Conservation (phyloP, 176 grass and related monocot species). For the Olyra latifolia region DNA sequence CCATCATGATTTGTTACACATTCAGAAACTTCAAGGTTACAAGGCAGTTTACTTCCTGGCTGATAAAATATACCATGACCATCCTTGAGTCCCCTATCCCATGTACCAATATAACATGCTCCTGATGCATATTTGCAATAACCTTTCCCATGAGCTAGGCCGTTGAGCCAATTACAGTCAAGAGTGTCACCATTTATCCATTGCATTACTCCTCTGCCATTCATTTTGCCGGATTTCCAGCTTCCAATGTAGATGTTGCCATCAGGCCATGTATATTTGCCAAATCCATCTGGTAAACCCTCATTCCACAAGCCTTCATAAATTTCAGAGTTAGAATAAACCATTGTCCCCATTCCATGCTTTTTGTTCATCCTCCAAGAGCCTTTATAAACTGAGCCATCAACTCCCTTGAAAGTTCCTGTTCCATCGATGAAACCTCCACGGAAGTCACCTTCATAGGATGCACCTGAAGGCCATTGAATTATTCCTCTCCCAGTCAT, state of each 20-base stretch:
- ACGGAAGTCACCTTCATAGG: constrained; percentile 79
- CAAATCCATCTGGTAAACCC: constrained; percentile 82
- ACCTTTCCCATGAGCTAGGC: constrained; percentile 76
- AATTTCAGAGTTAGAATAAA: constrained; percentile 67
- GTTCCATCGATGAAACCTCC: constrained; percentile 90
- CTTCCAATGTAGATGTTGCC: constrained; percentile 73
- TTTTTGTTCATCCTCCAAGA: constrained; percentile 92
- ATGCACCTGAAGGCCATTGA: constrained; percentile 72
- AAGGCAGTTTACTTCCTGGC: constrained; percentile 73
- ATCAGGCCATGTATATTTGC: constrained; percentile 76
- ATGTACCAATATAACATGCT: constrained; percentile 81
- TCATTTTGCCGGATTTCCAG: constrained; percentile 94
- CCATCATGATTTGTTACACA: constrained; percentile 42
- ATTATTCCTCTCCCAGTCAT: constrained; percentile 74
- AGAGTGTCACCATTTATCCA: constrained; percentile 83
- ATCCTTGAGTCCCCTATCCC: constrained; percentile 95
- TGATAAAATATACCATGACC: constrained; percentile 81
- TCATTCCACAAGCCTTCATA: constrained; percentile 94
- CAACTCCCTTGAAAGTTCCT: constrained; percentile 66
- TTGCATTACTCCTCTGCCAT: constrained; percentile 77
- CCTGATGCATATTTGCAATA: constrained; percentile 73
- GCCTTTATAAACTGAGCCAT: constrained; percentile 74
- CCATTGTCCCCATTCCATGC: constrained; percentile 82
- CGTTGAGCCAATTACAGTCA: constrained; percentile 81
- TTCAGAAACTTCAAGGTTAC: constrained; percentile 63